phyloP scores from a whole-genome alignment of 2,329 filamentous ascomycete genomes.

The Fusarium nelsonii region DNA sequence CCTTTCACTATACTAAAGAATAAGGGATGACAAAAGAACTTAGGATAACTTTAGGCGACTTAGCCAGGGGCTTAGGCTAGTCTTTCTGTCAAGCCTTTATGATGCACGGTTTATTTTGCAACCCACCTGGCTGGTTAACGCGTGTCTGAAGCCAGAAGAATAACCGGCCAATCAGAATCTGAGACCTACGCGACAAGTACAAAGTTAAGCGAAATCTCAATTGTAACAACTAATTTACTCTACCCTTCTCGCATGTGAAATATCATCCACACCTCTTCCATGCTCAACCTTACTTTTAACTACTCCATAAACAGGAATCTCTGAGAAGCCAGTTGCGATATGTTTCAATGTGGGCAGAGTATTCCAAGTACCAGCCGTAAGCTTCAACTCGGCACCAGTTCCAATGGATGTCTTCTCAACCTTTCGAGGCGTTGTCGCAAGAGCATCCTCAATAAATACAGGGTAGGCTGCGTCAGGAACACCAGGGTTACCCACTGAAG shows the following conservation, averaged over 20 bases:
- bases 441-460: slow-evolving; percentile 3
- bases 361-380: slow-evolving; percentile 23
- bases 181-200: not conserved
- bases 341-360: slow-evolving; percentile 36
- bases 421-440: slow-evolving; percentile 11
- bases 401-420: slow-evolving; percentile 7
- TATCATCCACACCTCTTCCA: slow-evolving; percentile 23
- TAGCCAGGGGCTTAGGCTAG: no score
- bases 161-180: no score
- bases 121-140: no score
- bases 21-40: no score
- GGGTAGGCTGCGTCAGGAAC: slow-evolving; percentile 16
- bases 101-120: no score
- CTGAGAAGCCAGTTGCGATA: slow-evolving; percentile 24
- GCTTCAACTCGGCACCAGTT: not conserved
- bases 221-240: slow-evolving; percentile 9
- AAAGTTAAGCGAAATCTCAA: no score
- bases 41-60: no score
- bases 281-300: slow-evolving; percentile 27
- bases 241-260: slow-evolving; percentile 24
- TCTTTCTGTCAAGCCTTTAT: no score
- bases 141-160: no score
- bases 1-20: no score
- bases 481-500: slow-evolving; percentile 14
- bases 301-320: slow-evolving; percentile 37